phyloP scores from a whole-genome alignment of 2,329 filamentous ascomycete species.

The Beauveria sp. region DNA sequence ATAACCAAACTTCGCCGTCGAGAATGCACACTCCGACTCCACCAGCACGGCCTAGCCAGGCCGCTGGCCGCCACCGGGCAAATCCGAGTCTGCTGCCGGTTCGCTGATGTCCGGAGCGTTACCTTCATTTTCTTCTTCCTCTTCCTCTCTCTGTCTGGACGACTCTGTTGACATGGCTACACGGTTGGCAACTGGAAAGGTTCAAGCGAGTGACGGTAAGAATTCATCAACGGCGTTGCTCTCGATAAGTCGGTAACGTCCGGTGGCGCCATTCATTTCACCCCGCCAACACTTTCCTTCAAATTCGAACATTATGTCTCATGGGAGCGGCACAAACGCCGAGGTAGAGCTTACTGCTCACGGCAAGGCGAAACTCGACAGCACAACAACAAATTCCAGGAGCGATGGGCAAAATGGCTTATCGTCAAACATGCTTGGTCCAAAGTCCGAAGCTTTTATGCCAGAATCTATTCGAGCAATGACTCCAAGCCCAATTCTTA shows the following conservation, averaged over 20 bases:
- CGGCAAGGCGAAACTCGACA: background rate
- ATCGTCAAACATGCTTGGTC: background rate
- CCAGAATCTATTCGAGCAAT: slow-evolving; percentile 1
- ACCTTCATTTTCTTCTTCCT: background rate
- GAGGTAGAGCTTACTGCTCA: background rate
- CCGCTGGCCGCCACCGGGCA: background rate
- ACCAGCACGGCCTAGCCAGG: background rate
- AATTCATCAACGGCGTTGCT: background rate
- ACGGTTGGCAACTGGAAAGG: background rate
- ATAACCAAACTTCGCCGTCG: background rate
- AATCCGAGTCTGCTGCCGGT: slow-evolving; percentile 1
- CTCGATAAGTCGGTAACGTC: background rate
- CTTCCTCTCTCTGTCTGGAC: background rate
- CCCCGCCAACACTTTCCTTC: background rate
- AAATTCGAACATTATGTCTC: background rate
- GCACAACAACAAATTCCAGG: background rate
- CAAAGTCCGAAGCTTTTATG: background rate
- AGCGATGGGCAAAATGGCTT: background rate
- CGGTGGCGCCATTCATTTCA: background rate
- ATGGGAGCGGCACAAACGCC: background rate
- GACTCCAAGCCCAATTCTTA: slow-evolving; percentile 17
- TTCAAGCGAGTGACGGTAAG: background rate
- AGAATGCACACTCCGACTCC: background rate
- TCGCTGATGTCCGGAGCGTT: background rate
- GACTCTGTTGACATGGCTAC: background rate